Conservation (phyloP, 1,139 yeast genomes). For the Meyerozyma smithsonii region DNA sequence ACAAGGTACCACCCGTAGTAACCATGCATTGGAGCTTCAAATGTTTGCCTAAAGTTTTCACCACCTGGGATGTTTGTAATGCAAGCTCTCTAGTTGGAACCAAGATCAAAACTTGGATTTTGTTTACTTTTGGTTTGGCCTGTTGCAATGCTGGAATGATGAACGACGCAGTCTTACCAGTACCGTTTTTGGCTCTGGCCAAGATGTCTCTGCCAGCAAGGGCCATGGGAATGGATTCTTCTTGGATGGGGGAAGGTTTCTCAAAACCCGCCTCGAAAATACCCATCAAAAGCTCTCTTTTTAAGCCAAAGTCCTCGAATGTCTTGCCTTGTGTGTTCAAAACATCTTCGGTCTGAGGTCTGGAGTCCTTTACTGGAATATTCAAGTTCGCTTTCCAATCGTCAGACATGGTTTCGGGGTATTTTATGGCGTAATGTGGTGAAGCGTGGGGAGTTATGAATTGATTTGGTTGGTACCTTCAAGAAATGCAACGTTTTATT, state of each 20-base stretch:
- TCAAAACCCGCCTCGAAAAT: constrained; percentile 98
- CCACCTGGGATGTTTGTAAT: constrained; percentile 95
- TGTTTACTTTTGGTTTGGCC: constrained; percentile 75
- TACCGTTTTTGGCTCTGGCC: constrained; percentile 98
- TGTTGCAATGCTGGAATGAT: constrained; percentile 83
- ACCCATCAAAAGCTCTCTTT: constrained; percentile 94
- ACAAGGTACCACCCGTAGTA: constrained; percentile 95
- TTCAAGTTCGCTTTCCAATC: constrained; percentile 73
- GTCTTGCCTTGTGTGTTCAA: constrained; percentile 84
- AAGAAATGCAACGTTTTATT: background rate
- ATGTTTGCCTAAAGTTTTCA: constrained; percentile 94
- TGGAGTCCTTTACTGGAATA: constrained; percentile 76
- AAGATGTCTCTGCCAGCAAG: constrained; percentile 92
- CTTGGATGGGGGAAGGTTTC: constrained; percentile 97
- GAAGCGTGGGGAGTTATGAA: background rate
- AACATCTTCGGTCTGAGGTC: constrained; percentile 97
- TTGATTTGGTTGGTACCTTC: background rate
- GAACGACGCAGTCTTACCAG: constrained; percentile 97
- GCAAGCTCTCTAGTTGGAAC: constrained; percentile 96
- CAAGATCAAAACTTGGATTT: constrained; percentile 83
- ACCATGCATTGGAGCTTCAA: constrained; percentile 93
- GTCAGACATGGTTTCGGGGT: constrained; percentile 23
- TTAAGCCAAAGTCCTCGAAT: constrained; percentile 88
- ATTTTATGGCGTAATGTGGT: background rate
- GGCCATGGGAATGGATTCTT: constrained; percentile 95